phyloP scores from a whole-genome alignment of 2,329 filamentous ascomycete genomes.

The Sporothrix luriei region DNA sequence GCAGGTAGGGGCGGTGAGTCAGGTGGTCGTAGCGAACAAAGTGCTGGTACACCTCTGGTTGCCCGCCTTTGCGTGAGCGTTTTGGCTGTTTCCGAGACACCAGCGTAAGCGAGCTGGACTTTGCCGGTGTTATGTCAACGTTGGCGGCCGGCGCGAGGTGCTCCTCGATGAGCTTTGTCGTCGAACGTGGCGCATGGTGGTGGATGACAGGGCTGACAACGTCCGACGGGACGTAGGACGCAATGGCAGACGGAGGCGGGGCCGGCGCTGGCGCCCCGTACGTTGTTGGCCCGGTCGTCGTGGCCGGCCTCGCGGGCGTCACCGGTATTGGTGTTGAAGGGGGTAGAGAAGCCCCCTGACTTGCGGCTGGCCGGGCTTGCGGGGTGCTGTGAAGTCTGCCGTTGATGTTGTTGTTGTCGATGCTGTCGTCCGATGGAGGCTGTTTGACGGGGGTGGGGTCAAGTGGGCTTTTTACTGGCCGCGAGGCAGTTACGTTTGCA shows the following conservation, averaged over 20 bases:
- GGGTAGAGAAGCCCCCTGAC: background rate
- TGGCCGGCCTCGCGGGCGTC: background rate
- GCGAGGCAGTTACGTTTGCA: background rate
- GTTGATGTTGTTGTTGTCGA: background rate
- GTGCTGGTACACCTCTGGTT: background rate
- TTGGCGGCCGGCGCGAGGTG: background rate
- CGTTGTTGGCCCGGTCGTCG: background rate
- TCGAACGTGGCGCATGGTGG: background rate
- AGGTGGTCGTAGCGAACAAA: conserved; percentile 14
- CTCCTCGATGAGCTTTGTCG: background rate
- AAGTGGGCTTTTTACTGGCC: background rate
- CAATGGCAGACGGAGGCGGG: background rate
- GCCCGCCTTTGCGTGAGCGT: background rate
- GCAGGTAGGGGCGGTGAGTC: conserved; percentile 39
- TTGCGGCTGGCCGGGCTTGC: background rate
- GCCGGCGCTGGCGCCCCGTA: background rate
- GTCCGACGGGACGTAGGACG: background rate
- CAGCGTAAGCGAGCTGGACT: background rate
- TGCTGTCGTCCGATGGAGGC: background rate
- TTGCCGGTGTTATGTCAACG: conserved; percentile 2
- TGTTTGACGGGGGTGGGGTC: background rate
- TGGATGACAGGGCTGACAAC: background rate
- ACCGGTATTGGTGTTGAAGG: background rate
- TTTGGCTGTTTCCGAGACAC: background rate
- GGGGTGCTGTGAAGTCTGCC: background rate